A percentile compares a stretch with the other conserved stretches of the same genome.
phyloP scores from a whole-genome alignment of 2,329 filamentous ascomycete genomes.

The Hawksworthiomyces lignivorus region DNA sequence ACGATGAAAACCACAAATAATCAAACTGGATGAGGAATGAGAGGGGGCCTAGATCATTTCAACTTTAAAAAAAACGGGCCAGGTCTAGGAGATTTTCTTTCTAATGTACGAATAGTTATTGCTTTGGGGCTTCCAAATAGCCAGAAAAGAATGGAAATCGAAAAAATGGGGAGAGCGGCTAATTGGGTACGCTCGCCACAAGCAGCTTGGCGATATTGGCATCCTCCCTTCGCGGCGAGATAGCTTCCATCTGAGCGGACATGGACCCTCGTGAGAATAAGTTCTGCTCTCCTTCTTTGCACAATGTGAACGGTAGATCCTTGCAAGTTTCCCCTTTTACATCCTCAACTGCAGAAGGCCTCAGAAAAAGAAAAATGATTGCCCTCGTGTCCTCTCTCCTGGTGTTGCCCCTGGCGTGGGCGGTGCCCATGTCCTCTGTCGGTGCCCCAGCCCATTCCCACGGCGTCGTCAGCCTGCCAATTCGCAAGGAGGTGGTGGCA shows the following conservation, averaged over 20 bases:
- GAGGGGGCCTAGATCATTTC: slow-evolving; percentile 1
- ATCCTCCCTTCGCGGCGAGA: no score
- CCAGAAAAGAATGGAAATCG: not conserved
- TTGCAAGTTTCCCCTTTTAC: no score
- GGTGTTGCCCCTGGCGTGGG: not conserved
- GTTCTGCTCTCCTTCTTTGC: no score
- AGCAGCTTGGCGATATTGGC: no score
- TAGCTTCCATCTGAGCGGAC: no score
- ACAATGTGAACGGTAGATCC: no score
- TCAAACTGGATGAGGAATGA: not conserved
- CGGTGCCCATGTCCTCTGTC: not conserved
- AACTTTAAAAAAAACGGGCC: no score
- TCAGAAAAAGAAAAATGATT: not conserved
- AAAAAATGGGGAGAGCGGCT: not conserved
- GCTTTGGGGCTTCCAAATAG: no score
- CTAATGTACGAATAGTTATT: no score
- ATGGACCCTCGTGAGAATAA: no score
- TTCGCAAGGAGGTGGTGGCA: not conserved
- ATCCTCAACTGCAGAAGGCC: no score
- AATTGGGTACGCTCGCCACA: not conserved
- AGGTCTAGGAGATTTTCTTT: no score
- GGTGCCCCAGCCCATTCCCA: slow-evolving; percentile 18
- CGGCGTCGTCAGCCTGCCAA: slow-evolving; percentile 20
- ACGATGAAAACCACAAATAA: not conserved
- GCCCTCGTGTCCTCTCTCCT: not conserved